Evolutionary conservation across 805 yeast genomes (phyloP).

Genomic region (Starmerella geochares): DNA sequence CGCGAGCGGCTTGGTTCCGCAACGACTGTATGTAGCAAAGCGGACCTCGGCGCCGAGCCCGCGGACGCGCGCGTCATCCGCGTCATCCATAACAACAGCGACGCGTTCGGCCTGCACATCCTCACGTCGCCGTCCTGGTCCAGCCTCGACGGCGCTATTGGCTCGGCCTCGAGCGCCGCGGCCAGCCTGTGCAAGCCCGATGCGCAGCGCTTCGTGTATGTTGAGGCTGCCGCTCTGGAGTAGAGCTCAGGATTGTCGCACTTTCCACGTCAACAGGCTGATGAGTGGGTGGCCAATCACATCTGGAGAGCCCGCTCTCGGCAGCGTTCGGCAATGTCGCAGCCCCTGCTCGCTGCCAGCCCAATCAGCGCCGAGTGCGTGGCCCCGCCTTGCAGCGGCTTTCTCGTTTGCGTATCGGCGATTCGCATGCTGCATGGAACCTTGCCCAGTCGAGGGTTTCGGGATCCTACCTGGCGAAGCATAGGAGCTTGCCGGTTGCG

Average conservation of each 20-base stretch:
- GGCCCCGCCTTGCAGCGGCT: neutral
- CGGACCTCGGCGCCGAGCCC: neutral
- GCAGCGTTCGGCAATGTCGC: too few species aligned
- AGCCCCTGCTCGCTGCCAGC: too few species aligned
- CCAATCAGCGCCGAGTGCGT: too few species aligned
- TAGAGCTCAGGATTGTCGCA: neutral
- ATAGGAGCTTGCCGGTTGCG: too few species aligned
- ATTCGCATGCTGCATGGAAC: neutral
- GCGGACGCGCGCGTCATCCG: neutral
- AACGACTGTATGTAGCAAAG: slow-evolving; percentile 2
- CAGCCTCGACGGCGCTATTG: slow-evolving; percentile 25
- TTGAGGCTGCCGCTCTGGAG: neutral
- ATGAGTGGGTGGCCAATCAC: too few species aligned
- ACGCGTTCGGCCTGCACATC: slow-evolving; percentile 24
- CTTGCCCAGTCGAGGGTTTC: neutral
- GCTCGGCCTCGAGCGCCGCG: slow-evolving; percentile 20
- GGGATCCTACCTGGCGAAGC: too few species aligned
- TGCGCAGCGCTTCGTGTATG: neutral
- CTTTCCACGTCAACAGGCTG: too few species aligned
- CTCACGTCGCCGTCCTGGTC: slow-evolving; percentile 17
- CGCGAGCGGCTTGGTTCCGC: neutral
- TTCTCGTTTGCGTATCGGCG: neutral
- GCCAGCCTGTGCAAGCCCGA: slow-evolving; percentile 16
- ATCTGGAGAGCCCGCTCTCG: too few species aligned
- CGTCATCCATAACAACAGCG: slow-evolving; percentile 24